Base-by-base conservation (phyloP, 768 basidiomycete species). In the Pulveroboletus sp. region DNA sequence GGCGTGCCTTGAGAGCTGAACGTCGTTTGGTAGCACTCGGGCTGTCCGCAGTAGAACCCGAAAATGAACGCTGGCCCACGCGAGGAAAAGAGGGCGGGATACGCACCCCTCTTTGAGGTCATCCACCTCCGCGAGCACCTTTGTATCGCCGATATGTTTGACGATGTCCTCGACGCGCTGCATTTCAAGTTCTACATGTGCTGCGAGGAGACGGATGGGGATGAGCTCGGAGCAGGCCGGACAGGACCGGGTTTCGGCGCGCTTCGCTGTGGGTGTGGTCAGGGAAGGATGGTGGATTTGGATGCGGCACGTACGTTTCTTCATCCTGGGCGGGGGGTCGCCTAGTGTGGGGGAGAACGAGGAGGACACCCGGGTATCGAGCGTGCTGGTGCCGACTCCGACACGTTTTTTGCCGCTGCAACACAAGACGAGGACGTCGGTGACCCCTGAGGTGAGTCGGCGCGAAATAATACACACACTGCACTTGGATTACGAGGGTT, bases 201-300 rank as follows among this genome's bases (percentile, higher is more conserved):
- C 73, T 3, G 72, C 73, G 14, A 91, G 73, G n/a, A 90, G 74
- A 11, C 88, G 82, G 21, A 89, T 61, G 13, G 89, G 88, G 37
- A 92, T 84, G 35, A 63, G 63, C 62, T 91, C 88, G 13, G 75
- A 70, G 67, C 89, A 92, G 35, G 85, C 79, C 2, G 89, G 89
- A 60, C 89, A 92, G 51, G 72, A 72, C 50, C 81, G 74, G 3
- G 86, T 91, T 62, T 89, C 87, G 15, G 84, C 87, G 39, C 83
- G 80, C 64, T 81, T 86, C 4, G 75, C 86, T 88, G 50, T 44
- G 46, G 26, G 28, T n/a, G 10, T 36, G 44, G 43, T 52, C 9
- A 51, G 41, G 5, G 30, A 14, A 27, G 21, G 9, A 39, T 6
- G 21, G 7, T 2, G 36, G n/a, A 32, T 27, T 28, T 33, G 10